Evolutionary conservation across 805 yeast genomes (phyloP).

Genomic region (Ogataea angusta): DNA sequence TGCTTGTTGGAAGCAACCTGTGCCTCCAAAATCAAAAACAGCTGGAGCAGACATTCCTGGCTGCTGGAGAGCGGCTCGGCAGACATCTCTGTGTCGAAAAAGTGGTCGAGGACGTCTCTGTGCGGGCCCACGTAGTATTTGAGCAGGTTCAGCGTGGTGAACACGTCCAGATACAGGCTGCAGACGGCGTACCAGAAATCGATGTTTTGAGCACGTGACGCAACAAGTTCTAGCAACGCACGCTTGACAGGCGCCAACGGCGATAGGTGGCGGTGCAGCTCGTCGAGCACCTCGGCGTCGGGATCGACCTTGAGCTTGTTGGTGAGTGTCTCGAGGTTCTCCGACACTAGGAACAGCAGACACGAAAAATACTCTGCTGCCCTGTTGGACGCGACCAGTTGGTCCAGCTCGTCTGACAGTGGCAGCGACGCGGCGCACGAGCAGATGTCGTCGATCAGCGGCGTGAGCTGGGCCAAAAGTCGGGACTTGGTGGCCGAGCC

Average conservation of each 20-base stretch:
- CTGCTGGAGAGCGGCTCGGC: conserved; percentile 30
- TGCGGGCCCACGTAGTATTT: conserved; percentile 29
- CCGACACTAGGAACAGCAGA: conserved; percentile 14
- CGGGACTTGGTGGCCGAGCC: conserved; percentile 5
- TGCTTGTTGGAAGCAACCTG: conserved; percentile 37
- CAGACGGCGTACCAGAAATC: conserved; percentile 12
- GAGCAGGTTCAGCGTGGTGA: conserved; percentile 26
- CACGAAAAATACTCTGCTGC: conserved; percentile 5
- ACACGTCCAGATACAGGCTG: conserved; percentile 16
- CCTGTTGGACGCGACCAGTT: conserved; percentile 4
- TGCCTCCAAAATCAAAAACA: conserved; percentile 50
- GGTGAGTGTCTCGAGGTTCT: conserved; percentile 13
- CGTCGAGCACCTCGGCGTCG: conserved; percentile 10
- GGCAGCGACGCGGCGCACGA: conserved; percentile 3
- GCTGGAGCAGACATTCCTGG: conserved; percentile 35
- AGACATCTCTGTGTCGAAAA: conserved; percentile 30
- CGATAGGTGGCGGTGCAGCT: conserved; percentile 9
- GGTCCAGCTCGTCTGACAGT: neutral
- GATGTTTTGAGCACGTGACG: neutral
- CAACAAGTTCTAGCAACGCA: conserved; percentile 6
- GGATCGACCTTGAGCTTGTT: conserved; percentile 12
- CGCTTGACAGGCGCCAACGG: conserved; percentile 13
- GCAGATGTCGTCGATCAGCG: conserved; percentile 10
- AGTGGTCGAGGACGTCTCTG: conserved; percentile 32
- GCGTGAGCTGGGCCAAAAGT: conserved; percentile 4